phyloP scores from a whole-genome alignment of 2,329 filamentous ascomycete genomes.

The Emmonsiellopsis sp. region DNA sequence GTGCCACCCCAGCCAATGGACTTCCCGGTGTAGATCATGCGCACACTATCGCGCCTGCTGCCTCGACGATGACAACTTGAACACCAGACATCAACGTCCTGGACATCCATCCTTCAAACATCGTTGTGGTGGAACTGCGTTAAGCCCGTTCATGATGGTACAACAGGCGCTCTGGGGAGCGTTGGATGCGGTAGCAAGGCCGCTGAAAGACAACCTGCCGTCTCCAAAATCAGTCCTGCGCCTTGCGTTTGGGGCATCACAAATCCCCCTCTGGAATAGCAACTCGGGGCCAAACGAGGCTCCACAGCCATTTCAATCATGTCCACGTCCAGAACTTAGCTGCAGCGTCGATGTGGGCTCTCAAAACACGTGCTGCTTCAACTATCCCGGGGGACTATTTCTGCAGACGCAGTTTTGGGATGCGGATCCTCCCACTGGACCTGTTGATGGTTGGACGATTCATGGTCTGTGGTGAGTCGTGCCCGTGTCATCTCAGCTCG shows the following conservation, averaged over 20 bases:
- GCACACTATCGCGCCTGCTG: background rate
- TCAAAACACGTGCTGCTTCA: slow-evolving; percentile 48
- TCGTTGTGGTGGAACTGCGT: background rate
- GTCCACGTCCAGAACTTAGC: slow-evolving; percentile 39
- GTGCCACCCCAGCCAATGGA: background rate
- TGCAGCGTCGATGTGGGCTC: slow-evolving; percentile 47
- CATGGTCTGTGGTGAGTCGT: slow-evolving; percentile 44
- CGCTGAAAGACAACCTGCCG: background rate
- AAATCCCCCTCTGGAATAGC: background rate
- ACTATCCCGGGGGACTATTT: slow-evolving; percentile 47
- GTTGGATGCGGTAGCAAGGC: background rate
- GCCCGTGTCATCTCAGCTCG: background rate
- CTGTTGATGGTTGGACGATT: slow-evolving; percentile 48
- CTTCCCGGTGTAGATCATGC: background rate
- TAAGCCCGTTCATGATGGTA: too few relatives aligned
- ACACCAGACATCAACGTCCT: background rate
- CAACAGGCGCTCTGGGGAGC: background rate
- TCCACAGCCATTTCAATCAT: slow-evolving; percentile 14
- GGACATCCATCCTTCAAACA: background rate
- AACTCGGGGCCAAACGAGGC: background rate
- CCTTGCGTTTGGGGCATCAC: background rate
- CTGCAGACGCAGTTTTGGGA: slow-evolving; percentile 55
- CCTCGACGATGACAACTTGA: background rate
- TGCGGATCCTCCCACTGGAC: slow-evolving; percentile 44
- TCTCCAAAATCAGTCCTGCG: background rate